Evolutionary conservation across 1,284 basidiomycete genomes (phyloP), one percentile per base, ranked within the genome.

Genomic region (Spongiforma sp.): DNA sequence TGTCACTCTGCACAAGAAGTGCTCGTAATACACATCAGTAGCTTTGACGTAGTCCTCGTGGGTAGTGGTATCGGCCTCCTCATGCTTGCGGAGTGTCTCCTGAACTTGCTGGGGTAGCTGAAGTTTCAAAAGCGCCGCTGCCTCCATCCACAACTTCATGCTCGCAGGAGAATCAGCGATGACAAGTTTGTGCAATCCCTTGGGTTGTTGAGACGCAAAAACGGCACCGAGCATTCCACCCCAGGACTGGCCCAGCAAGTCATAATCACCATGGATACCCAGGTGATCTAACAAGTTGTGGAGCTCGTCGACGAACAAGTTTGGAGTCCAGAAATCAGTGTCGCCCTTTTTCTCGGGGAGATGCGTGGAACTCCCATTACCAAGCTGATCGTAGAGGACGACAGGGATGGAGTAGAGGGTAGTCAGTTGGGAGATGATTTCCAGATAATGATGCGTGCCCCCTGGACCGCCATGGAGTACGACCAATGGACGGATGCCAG

Each of bases 321-420:
- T 64, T 28, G 72, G 69, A 4, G 78, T 83, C 83, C 84, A 85
- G 68, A 86, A 84, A 17, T 52, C 56, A 3, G 60, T 62, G 19
- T 77, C 73, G 11, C 74, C 76, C 5, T 70, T 73, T 62, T 80
- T 82, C 39, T 82, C 77, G 2, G 68, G 78, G n/a, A 83, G 75
- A 68, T 84, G 83, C 17, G 83, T 82, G 15, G 83, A 85, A 39
- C 72, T 73, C 24, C 82, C 84, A 60, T 67, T 77, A 21, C 84
- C 84, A 39, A 85, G 61, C 62, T 84, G 84, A 69, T 86, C 84
- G 67, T 85, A 85, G 61, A 84, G 70, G 59, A 86, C 72, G 66
- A 84, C 70, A 21, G 83, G 79, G 24, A 78, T 78, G 15, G 65
- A 63, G 21, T 70, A 63, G 24, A 71, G 68, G 15, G 65, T 66